Base-by-base conservation (phyloP, 2,329 filamentous ascomycete species). In the Ceratocystis cubensis region DNA sequence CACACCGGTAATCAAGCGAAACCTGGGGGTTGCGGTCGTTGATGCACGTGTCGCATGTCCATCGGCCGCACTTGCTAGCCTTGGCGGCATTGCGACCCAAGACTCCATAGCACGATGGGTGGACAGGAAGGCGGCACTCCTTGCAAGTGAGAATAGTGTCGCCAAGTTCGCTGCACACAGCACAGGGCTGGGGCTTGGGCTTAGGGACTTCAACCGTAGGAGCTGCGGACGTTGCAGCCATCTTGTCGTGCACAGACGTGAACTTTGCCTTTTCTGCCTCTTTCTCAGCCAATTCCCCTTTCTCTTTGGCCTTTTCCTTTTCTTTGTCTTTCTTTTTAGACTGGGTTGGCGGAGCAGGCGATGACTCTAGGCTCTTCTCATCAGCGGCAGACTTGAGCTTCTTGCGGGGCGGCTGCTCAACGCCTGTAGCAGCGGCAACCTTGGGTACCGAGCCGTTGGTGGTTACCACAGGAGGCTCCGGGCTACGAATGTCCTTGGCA, bases 1-100 rank as follows among this genome's bases (percentile, higher is more conserved):
- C 88, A 75, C 94, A 99, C 77, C 93, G 89, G 75, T 97, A 97
- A 73, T 88, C 88, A 67, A 95, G 93, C n/a, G 94, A 96, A 57
- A 96, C 87, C 70, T 90, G 86, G 4, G 93, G 91, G 72, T 88
- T 93, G 74, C 91, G 91, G 74, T 99, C 94, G 73, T 99, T 99
- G 46, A 86, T 81, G 75, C 94, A 99, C 83, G 92, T 96, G 76
- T 97, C 94, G 75, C 94, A 99, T 50, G 88, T 84, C 94, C 94
- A 99, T 75, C 96, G 96, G 57, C 81, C 83, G 41, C 84, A 82
- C 28, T 61, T 63, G 53, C 64, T 44, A 15, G 67, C 64, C 53
- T 69, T 66, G 61, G 65, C 33, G 44, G 81, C 82, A 53, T 89
- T 84, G 66, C 87, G 85, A 59, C 87, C 84, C 48, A 83, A 70